These are phyloP conservation scores for Tuber brumale DNA, from an alignment of 495 filamentous ascomycete species.

Conservation along the genomic window DNA sequence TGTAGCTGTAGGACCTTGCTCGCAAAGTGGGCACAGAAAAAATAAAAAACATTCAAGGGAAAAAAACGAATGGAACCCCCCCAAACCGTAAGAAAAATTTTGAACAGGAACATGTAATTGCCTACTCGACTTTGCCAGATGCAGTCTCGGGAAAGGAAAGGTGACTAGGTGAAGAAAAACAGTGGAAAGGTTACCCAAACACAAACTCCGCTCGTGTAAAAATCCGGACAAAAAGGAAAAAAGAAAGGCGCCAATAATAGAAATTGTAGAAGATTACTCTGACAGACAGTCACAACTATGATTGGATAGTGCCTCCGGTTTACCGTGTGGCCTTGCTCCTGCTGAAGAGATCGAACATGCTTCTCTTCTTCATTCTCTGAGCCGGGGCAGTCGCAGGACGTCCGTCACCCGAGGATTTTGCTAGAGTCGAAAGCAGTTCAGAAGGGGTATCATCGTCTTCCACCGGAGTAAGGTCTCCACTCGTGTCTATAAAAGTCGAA, in stretches of 20 bases:
- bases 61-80: constrained; percentile 12
- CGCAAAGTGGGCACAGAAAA: not conserved
- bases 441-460: constrained; percentile 24
- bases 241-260: constrained; percentile 6
- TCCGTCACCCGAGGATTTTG: constrained; percentile 13
- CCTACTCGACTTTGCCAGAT: not conserved
- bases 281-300: not conserved
- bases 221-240: constrained; percentile 23
- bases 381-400: constrained; percentile 19
- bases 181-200: constrained; percentile 5
- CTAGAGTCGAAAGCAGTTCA: constrained; percentile 16
- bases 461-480: not conserved
- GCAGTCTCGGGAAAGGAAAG: not conserved
- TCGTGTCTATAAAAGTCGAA: not conserved
- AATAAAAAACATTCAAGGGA: not conserved
- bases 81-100: constrained; percentile 19
- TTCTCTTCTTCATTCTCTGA: constrained; percentile 35
- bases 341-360: constrained; percentile 37
- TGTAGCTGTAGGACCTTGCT: not conserved
- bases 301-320: not conserved
- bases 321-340: constrained; percentile 23
- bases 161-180: constrained; percentile 10
- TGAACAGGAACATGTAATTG: not conserved
- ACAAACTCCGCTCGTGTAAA: constrained; percentile 20
- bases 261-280: not conserved